These are phyloP conservation scores for Tulasnella calospora DNA, from an alignment of 768 basidiomycete genomes.

Conservation along the genomic window DNA sequence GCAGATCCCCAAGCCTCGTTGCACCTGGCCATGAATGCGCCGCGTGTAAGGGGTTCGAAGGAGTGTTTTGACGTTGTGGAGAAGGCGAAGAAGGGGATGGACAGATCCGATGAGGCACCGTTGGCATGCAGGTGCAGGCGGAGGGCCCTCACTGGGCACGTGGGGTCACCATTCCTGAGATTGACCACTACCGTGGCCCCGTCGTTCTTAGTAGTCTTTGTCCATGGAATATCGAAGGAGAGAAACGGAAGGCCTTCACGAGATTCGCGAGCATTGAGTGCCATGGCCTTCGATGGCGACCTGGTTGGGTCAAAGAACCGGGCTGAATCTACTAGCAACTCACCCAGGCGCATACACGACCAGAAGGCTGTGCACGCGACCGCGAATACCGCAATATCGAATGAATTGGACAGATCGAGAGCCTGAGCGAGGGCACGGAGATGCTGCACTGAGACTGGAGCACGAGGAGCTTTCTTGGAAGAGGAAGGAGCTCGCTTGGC, in stretches of 20 bases:
- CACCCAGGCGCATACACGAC: not conserved
- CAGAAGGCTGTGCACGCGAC: not conserved
- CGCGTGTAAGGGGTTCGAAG: not conserved
- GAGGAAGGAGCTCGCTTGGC: not conserved
- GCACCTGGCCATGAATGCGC: constrained; percentile 20
- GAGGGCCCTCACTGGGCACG: not conserved
- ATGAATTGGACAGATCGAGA: not conserved
- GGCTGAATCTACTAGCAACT: not conserved
- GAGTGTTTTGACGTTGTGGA: not conserved
- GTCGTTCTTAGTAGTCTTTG: not conserved
- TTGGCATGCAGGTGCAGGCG: not conserved
- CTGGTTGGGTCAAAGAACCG: not conserved
- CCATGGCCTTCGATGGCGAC: not conserved
- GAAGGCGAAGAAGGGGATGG: not conserved
- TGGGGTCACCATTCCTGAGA: not conserved
- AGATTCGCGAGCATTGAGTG: not conserved
- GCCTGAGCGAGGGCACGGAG: not conserved
- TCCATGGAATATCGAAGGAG: not conserved
- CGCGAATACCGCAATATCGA: not conserved
- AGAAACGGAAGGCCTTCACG: not conserved
- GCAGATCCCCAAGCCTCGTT: not conserved
- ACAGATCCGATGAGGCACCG: not conserved
- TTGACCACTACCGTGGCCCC: not conserved
- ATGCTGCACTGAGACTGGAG: not conserved
- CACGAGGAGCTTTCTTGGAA: not conserved